Base-by-base conservation (phyloP, 2,329 filamentous ascomycete species). In the Sporothrix humicola region DNA sequence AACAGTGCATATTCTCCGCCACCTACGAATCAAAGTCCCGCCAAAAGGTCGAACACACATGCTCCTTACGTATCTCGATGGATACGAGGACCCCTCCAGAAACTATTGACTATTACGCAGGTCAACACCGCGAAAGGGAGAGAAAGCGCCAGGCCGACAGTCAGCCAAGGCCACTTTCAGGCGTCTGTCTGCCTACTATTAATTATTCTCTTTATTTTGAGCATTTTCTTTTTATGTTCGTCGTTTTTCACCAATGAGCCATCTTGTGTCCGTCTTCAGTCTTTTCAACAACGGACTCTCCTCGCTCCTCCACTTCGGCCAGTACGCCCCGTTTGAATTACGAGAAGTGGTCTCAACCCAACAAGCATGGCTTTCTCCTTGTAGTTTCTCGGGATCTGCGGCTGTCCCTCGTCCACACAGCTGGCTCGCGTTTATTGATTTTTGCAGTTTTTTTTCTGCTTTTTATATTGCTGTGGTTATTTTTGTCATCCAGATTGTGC, bases 41-140 rank as follows among this genome's bases (percentile, higher is more conserved):
- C 48, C 48, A 52, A 52, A 17, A 15, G 15, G 15, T 12, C 15
- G 48, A 15, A 52, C n/a, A 52, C 48, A 4, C 15, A n/a, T 52
- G n/a, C 37, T 6, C 13, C 37, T 17, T 63, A n/a, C 59, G 42
- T 8, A 65, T 46, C 4, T 65, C 42, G 61, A 66, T 44, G 42
- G 42, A 66, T 66, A 66, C 61, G 61, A 63, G 58, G 17, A 13
- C 17, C 31, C 31, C 37, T 17, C 6, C 26, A 63, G 44, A 63
- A 44, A 44, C 9, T 20, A 42, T 42, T 63, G 15, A 56, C 58
- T 63, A 63, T 63, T 63, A 44, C 58, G 31, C 58, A 66, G 42
- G 23, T 37, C 42, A 10, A 48, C 61, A 17, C 61, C 15, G n/a
- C 61, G 5, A 65, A 46, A n/a, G 10, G 37, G 15, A 48, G 26